Conservation (phyloP, 371 early-diverging fungal species). For the Basidiobolus meristosporus region DNA sequence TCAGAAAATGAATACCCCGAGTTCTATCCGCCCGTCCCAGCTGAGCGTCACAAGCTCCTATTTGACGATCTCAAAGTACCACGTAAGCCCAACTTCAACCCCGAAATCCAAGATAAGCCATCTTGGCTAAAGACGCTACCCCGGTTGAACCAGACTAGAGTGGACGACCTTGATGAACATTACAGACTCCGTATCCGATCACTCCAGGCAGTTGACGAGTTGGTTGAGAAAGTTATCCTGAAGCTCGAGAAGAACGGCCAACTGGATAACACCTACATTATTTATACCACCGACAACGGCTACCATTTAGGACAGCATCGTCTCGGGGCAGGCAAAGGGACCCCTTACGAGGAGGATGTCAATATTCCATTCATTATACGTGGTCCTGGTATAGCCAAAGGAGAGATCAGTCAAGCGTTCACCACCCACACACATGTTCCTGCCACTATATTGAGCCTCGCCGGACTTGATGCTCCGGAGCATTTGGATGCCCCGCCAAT, state of each 20-base stretch:
- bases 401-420: conserved; percentile 16
- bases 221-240: conserved; percentile 27
- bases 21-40: conserved; percentile 17
- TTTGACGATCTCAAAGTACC: conserved; percentile 34
- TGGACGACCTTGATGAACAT: conserved; percentile 23
- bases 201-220: conserved; percentile 40
- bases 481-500: conserved; percentile 33
- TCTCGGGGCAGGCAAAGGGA: conserved; percentile 31
- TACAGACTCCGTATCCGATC: conserved; percentile 33
- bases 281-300: conserved; percentile 47
- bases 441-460: conserved; percentile 33
- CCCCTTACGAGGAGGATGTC: conserved; percentile 35
- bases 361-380: conserved; percentile 41
- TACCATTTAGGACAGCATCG: conserved; percentile 45
- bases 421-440: conserved; percentile 36
- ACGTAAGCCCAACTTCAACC: conserved; percentile 34
- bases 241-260: conserved; percentile 24
- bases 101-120: conserved; percentile 24
- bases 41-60: conserved; percentile 22
- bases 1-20: too few species aligned
- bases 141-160: conserved; percentile 10
- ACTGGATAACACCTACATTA: conserved; percentile 36
- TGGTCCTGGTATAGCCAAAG: conserved; percentile 33
- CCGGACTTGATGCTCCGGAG: conserved; percentile 16
- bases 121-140: conserved; percentile 24